Conservation (phyloP, 257 asterid genomes). For the Paulownia fortunei region DNA sequence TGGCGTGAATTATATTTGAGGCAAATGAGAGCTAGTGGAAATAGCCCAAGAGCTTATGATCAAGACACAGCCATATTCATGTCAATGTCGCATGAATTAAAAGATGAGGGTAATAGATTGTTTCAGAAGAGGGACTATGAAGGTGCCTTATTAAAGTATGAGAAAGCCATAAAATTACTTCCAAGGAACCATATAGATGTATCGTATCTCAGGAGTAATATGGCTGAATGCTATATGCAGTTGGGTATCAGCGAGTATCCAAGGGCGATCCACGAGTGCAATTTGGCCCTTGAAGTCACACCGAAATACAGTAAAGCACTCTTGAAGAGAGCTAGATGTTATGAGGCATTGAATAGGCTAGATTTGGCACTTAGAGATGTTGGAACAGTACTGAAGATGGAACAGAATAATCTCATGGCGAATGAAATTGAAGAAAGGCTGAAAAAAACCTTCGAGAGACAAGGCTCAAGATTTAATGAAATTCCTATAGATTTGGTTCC, state of each 20-base stretch:
- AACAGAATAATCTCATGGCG: conserved; percentile 85
- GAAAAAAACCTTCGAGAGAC: conserved; percentile 56
- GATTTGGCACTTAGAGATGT: conserved; percentile 81
- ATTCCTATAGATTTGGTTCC: conserved; percentile 49
- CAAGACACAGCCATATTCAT: conserved; percentile 71
- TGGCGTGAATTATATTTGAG: conserved; percentile 50
- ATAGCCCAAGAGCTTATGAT: conserved; percentile 53
- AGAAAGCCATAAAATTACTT: conserved; percentile 78
- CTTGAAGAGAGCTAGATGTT: conserved; percentile 86
- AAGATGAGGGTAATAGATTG: conserved; percentile 77
- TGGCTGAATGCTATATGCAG: conserved; percentile 91
- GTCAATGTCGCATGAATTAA: conserved; percentile 68
- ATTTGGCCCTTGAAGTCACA: conserved; percentile 84
- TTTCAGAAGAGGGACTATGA: conserved; percentile 77
- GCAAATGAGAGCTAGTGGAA: conserved; percentile 49
- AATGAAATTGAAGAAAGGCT: conserved; percentile 73
- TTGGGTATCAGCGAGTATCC: conserved; percentile 75
- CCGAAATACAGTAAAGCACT: conserved; percentile 83
- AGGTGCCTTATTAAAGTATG: conserved; percentile 77
- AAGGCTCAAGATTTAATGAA: conserved; percentile 48
- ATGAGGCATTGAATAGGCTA: conserved; percentile 72
- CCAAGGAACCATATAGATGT: conserved; percentile 78
- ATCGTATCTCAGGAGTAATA: conserved; percentile 72
- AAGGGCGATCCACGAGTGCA: conserved; percentile 81
- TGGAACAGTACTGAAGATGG: conserved; percentile 57